These are phyloP conservation scores for Vishniacozyma victoriae DNA, from an alignment of 768 basidiomycete species.

Conservation along the genomic window DNA sequence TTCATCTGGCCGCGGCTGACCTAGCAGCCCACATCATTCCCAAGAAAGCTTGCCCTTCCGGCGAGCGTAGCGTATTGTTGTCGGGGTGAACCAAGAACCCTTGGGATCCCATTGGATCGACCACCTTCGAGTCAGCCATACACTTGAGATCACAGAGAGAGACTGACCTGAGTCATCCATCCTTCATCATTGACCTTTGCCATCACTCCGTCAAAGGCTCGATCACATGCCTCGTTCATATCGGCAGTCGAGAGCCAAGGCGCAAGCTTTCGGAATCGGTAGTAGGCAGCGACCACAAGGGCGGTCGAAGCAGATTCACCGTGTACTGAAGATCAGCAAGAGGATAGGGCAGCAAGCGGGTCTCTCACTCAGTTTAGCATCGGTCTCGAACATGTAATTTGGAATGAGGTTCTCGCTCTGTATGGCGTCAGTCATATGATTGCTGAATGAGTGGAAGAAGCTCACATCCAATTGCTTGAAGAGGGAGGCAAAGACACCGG, in stretches of 20 bases:
- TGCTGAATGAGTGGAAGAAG: not conserved
- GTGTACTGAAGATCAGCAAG: not conserved
- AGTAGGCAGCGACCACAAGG: conserved; percentile 25
- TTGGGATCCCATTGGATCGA: conserved; percentile 24
- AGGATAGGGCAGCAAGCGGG: not conserved
- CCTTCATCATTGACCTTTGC: conserved; percentile 19
- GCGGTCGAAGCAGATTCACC: conserved; percentile 29
- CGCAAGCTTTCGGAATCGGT: conserved; percentile 15
- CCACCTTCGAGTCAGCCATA: conserved; percentile 7
- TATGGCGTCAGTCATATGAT: not conserved
- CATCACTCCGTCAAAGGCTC: conserved; percentile 24
- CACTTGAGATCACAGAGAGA: not conserved
- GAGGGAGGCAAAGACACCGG: conserved; percentile 6
- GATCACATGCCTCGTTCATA: conserved; percentile 4
- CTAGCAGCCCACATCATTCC: conserved; percentile 36
- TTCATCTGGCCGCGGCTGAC: conserved; percentile 22
- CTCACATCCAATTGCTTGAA: conserved; percentile 11
- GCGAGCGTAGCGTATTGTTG: conserved; percentile 15
- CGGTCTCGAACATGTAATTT: conserved; percentile 9
- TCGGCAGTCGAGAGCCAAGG: not conserved
- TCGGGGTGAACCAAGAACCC: conserved; percentile 21
- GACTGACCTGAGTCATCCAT: conserved; percentile 22
- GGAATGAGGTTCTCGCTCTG: conserved; percentile 11
- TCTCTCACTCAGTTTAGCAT: not conserved
- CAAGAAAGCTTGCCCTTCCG: conserved; percentile 27